Conservation (phyloP, 495 filamentous ascomycete species). For the Penicillium tannophilum region DNA sequence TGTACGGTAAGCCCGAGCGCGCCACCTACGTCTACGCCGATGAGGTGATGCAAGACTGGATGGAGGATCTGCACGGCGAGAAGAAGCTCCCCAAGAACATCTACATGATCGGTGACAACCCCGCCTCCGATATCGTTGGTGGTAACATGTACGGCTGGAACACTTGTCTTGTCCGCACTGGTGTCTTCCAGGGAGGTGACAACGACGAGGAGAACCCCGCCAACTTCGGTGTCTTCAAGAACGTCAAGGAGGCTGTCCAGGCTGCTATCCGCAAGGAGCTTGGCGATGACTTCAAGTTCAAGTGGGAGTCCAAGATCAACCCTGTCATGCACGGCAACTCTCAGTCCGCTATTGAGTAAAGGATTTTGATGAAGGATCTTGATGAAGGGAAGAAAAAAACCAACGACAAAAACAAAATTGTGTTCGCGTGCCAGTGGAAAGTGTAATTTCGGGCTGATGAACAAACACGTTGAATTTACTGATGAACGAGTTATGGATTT, state of each 20-base stretch:
- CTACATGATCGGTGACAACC: slow-evolving; percentile 86
- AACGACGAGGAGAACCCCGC: slow-evolving; percentile 62
- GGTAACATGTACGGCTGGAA: slow-evolving; percentile 85
- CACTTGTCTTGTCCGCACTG: slow-evolving; percentile 67
- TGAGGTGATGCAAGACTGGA: slow-evolving; percentile 74
- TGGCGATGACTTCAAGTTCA: slow-evolving; percentile 58
- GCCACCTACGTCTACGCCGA: slow-evolving; percentile 83
- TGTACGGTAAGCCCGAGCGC: slow-evolving; percentile 80
- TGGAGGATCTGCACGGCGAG: slow-evolving; percentile 74
- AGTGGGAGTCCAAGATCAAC: slow-evolving; percentile 61
- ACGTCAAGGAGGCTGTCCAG: slow-evolving; percentile 57
- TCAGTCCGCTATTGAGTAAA: slow-evolving; percentile 56
- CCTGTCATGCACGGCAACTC: slow-evolving; percentile 58
- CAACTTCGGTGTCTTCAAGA: slow-evolving; percentile 58
- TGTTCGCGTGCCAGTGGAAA: not conserved
- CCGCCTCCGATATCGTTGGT: slow-evolving; percentile 74
- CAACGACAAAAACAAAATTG: not conserved
- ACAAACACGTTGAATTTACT: slow-evolving; percentile 6
- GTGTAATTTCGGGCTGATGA: slow-evolving; percentile 5
- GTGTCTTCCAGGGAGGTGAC: slow-evolving; percentile 57
- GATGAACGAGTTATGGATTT: slow-evolving; percentile 8
- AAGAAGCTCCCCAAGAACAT: slow-evolving; percentile 69
- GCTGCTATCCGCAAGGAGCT: slow-evolving; percentile 57
- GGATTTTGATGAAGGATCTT: not conserved
- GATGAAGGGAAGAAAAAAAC: not conserved